phyloP scores from a whole-genome alignment of 768 basidiomycete species.

The Panus rudis region DNA sequence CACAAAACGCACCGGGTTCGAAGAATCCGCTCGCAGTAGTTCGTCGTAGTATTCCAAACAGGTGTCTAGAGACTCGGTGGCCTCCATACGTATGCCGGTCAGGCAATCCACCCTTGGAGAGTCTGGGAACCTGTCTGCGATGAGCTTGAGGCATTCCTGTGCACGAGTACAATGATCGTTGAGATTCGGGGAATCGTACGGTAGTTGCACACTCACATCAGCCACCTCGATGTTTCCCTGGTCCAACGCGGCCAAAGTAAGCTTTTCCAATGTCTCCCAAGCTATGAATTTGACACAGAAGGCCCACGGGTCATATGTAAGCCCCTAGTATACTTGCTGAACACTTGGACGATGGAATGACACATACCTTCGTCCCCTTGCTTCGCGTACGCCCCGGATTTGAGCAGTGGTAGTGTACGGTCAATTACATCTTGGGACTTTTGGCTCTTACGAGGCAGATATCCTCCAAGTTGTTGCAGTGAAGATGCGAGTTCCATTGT shows the following conservation, averaged over 20 bases:
- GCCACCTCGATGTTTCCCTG: slow-evolving; percentile 66
- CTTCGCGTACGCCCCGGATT: slow-evolving; percentile 19
- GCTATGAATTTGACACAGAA: slow-evolving; percentile 32
- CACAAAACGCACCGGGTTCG: slow-evolving; percentile 58
- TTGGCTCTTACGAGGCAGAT: slow-evolving; percentile 22
- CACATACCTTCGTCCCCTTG: slow-evolving; percentile 27
- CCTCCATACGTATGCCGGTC: slow-evolving; percentile 74
- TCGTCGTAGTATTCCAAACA: slow-evolving; percentile 60
- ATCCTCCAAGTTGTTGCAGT: slow-evolving; percentile 28
- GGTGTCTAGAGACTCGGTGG: slow-evolving; percentile 44
- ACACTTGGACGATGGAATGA: not conserved
- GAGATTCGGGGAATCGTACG: not conserved
- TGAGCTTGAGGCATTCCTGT: slow-evolving; percentile 56
- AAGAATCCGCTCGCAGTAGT: slow-evolving; percentile 54
- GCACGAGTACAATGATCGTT: not conserved
- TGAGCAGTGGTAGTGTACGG: slow-evolving; percentile 24
- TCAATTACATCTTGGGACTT: slow-evolving; percentile 30
- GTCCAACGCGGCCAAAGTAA: slow-evolving; percentile 72
- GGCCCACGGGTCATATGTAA: slow-evolving; percentile 7
- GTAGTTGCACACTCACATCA: slow-evolving; percentile 44
- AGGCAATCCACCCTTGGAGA: slow-evolving; percentile 79
- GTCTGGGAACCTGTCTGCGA: slow-evolving; percentile 61
- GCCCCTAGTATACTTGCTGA: not conserved
- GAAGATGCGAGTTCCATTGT: slow-evolving; percentile 26
- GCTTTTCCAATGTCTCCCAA: slow-evolving; percentile 78